Conservation (phyloP, 1,284 basidiomycete genomes). For the Apiotrichum akiyoshidainum region DNA sequence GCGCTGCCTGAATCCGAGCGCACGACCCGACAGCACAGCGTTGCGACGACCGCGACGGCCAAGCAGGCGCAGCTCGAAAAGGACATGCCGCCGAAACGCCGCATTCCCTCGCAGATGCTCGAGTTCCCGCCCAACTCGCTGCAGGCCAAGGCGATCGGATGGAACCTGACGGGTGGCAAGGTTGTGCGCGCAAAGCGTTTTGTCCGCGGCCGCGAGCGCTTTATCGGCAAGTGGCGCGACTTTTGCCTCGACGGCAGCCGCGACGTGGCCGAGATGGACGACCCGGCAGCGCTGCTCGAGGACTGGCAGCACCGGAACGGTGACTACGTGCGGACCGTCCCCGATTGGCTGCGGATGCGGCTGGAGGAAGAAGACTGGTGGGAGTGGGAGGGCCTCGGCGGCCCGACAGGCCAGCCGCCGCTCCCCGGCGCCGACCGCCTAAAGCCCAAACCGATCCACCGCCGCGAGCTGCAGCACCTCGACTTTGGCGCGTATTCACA, state of each 20-base stretch:
- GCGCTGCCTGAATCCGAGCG: conserved; percentile 14
- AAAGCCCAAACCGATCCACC: conserved; percentile 24
- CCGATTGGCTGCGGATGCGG: conserved; percentile 41
- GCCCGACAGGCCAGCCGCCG: conserved; percentile 34
- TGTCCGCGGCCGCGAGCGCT: conserved; percentile 44
- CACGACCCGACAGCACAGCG: conserved; percentile 6
- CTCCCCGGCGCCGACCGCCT: conserved; percentile 17
- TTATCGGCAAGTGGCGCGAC: conserved; percentile 47
- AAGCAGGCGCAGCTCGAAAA: background rate
- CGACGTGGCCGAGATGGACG: conserved; percentile 48
- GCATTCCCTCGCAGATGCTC: conserved; percentile 48
- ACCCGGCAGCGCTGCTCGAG: conserved; percentile 33
- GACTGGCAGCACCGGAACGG: conserved; percentile 9
- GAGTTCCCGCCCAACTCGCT: conserved; percentile 42
- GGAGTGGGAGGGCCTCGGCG: conserved; percentile 38
- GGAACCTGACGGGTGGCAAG: conserved; percentile 47
- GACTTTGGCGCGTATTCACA: conserved; percentile 40
- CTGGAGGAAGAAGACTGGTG: conserved; percentile 35
- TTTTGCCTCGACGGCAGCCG: conserved; percentile 43
- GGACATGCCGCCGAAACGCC: conserved; percentile 24
- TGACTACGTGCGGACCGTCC: conserved; percentile 14
- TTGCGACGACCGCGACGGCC: background rate
- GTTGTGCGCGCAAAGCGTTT: conserved; percentile 41
- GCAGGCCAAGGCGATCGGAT: conserved; percentile 41
- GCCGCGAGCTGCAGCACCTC: conserved; percentile 21